Percentiles rank a stretch among this genome's conserved stretches.
phyloP scores from a whole-genome alignment of 805 yeast species.

The Candida maltosa region DNA sequence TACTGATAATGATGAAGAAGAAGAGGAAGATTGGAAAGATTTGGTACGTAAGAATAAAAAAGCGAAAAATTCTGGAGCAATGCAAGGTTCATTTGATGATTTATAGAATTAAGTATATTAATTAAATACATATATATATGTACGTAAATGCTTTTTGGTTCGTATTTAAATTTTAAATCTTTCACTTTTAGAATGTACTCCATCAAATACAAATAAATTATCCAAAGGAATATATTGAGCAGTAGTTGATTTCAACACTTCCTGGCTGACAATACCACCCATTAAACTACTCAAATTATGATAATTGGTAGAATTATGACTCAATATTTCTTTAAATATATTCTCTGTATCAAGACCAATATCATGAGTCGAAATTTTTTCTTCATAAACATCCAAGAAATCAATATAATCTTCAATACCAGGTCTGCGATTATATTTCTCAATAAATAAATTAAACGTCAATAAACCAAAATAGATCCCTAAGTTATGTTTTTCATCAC shows the following conservation, averaged over 20 bases:
- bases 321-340: slow-evolving; percentile 30
- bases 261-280: slow-evolving; percentile 89
- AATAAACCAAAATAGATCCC: slow-evolving; percentile 44
- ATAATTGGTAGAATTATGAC: slow-evolving; percentile 40
- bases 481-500: slow-evolving; percentile 17
- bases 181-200: slow-evolving; percentile 50
- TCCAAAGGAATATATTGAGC: slow-evolving; percentile 78
- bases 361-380: slow-evolving; percentile 12
- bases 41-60: slow-evolving; percentile 64
- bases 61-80: slow-evolving; percentile 40
- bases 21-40: slow-evolving; percentile 84
- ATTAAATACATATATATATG: slow-evolving; percentile 10
- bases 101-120: slow-evolving; percentile 17
- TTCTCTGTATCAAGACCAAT: slow-evolving; percentile 10
- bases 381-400: slow-evolving; percentile 17
- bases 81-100: slow-evolving; percentile 62
- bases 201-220: slow-evolving; percentile 71
- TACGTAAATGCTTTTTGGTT: too few species aligned
- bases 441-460: slow-evolving; percentile 22
- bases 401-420: slow-evolving; percentile 15
- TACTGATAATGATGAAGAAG: slow-evolving; percentile 44
- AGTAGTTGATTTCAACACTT: slow-evolving; percentile 70
- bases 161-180: slow-evolving; percentile 29
- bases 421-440: slow-evolving; percentile 15
- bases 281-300: slow-evolving; percentile 64